phyloP scores from a whole-genome alignment of 805 yeast species.

The Henningerozyma blattae region DNA sequence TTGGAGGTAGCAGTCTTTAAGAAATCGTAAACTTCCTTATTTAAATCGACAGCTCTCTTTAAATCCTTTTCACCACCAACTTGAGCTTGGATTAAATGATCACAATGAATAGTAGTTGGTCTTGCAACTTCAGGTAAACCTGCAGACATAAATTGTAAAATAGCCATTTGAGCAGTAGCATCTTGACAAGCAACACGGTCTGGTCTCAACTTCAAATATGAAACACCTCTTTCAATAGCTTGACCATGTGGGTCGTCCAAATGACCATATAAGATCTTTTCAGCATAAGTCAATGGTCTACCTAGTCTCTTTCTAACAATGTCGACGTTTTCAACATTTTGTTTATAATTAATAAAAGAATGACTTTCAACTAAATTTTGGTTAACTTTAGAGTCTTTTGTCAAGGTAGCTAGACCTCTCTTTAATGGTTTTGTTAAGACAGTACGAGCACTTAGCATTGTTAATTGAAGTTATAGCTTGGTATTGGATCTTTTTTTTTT shows the following conservation, averaged over 20 bases:
- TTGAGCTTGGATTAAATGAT: conserved; percentile 94
- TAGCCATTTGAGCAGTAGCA: conserved; percentile 98
- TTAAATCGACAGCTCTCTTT: conserved; percentile 73
- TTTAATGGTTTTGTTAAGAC: conserved; percentile 12
- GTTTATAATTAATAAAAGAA: conserved; percentile 85
- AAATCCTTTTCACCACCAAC: conserved; percentile 81
- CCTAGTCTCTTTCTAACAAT: conserved; percentile 71
- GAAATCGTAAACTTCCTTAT: conserved; percentile 92
- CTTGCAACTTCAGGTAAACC: conserved; percentile 86
- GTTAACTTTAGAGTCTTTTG: conserved; percentile 61
- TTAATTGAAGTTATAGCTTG: no score
- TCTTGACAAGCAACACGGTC: conserved; percentile 99
- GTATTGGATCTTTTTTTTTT: no score
- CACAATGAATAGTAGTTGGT: conserved; percentile 96
- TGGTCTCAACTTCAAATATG: conserved; percentile 89
- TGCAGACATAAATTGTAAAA: conserved; percentile 92
- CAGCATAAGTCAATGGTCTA: conserved; percentile 91
- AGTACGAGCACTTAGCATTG: conserved; percentile 25
- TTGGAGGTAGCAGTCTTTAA: conserved; percentile 58
- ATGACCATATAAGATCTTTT: conserved; percentile 90
- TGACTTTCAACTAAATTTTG: conserved; percentile 73
- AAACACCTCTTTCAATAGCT: conserved; percentile 74
- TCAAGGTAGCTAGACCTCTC: conserved; percentile 34
- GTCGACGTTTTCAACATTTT: conserved; percentile 77
- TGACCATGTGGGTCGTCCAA: conserved; percentile 86